Conservation (phyloP, 768 basidiomycete genomes). For the Rhodotorula graminis region DNA sequence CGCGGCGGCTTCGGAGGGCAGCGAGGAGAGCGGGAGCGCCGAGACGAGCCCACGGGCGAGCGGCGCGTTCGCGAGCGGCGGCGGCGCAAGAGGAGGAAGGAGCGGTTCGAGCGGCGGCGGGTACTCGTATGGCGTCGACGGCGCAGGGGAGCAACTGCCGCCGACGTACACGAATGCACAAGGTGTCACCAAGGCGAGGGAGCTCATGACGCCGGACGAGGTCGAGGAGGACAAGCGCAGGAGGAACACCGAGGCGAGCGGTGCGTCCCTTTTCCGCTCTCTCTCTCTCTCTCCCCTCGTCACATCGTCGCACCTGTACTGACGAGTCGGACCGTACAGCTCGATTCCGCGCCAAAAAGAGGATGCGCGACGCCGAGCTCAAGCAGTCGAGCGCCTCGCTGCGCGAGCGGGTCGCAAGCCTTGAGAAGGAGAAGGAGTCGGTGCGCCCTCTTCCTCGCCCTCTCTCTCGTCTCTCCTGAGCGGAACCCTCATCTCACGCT, state of each 20-base stretch:
- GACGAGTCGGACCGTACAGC: neutral
- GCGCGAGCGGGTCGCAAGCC: neutral
- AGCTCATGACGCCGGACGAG: constrained; percentile 21
- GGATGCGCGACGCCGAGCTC: constrained; percentile 10
- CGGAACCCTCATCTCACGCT: neutral
- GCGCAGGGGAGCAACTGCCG: neutral
- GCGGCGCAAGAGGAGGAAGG: too few species aligned
- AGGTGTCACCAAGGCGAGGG: neutral
- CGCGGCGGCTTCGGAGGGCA: neutral
- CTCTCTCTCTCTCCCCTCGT: neutral
- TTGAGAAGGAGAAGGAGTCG: constrained; percentile 33
- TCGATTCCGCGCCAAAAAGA: constrained; percentile 34
- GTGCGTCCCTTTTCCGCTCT: constrained; percentile 9
- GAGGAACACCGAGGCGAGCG: constrained; percentile 33
- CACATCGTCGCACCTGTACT: too few species aligned
- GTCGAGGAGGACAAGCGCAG: constrained; percentile 32
- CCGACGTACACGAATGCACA: neutral
- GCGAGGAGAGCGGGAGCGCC: neutral
- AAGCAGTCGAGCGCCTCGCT: constrained; percentile 19
- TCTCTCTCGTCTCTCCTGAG: neutral
- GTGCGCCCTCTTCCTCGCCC: constrained; percentile 1
- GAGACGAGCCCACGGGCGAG: neutral
- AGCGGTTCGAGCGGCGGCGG: too few species aligned
- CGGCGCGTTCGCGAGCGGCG: neutral
- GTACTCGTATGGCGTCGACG: neutral